These are phyloP conservation scores for Podospora conica DNA, from an alignment of 495 filamentous ascomycete species.

Conservation along the genomic window DNA sequence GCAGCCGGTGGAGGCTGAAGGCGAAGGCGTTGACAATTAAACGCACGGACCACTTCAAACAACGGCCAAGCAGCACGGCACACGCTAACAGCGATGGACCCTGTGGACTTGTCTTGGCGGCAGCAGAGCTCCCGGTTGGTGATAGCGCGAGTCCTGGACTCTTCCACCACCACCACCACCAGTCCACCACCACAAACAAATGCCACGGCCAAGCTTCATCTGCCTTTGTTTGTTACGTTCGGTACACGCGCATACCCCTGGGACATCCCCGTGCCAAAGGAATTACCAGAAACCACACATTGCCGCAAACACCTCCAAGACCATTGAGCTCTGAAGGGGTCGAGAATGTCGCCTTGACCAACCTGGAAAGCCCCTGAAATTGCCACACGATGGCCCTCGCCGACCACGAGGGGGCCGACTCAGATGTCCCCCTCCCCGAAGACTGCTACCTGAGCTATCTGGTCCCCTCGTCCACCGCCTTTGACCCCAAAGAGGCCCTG, in stretches of 20 bases:
- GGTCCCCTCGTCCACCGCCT: slow-evolving; percentile 62
- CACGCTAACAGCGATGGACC: not conserved
- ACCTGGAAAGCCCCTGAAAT: not conserved
- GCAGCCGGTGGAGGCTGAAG: slow-evolving; percentile 8
- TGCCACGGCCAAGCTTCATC: not conserved
- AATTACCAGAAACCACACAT: not conserved
- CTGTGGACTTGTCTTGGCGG: not conserved
- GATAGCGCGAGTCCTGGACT: not conserved
- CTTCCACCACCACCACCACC: not conserved
- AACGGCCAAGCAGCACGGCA: not conserved
- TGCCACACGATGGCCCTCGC: slow-evolving; percentile 14
- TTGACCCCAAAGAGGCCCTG: slow-evolving; percentile 58
- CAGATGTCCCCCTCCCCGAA: slow-evolving; percentile 54
- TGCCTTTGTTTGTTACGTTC: not conserved
- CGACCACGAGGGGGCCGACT: slow-evolving; percentile 10
- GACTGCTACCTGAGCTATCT: slow-evolving; percentile 71
- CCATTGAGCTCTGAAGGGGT: not conserved
- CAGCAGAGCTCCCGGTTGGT: not conserved
- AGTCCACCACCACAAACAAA: not conserved
- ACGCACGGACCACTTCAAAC: slow-evolving; percentile 3
- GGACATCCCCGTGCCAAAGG: not conserved
- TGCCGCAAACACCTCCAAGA: not conserved
- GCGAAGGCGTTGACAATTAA: not conserved
- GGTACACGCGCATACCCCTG: not conserved
- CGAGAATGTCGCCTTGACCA: not conserved